phyloP scores from a whole-genome alignment of 2,329 filamentous ascomycete genomes.

The Stemphylium lycopersici region DNA sequence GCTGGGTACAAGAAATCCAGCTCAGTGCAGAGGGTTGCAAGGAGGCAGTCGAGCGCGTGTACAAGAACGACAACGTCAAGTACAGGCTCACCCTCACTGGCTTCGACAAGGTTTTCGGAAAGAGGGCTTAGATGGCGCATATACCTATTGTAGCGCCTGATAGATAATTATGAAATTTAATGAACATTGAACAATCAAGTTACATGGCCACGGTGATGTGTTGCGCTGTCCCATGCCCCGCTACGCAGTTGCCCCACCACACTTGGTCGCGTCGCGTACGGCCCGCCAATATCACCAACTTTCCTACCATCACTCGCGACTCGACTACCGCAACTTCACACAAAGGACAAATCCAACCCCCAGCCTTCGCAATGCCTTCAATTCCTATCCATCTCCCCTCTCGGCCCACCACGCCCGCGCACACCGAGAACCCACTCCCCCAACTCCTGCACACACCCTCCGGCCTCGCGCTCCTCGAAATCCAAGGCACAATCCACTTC shows the following conservation, averaged over 20 bases:
- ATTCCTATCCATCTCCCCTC: slow-evolving; percentile 32
- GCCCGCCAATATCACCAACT: not conserved
- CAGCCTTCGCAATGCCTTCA: slow-evolving; percentile 33
- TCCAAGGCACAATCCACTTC: slow-evolving; percentile 89
- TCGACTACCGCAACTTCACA: not conserved
- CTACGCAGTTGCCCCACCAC: slow-evolving; percentile 17
- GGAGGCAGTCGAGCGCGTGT: slow-evolving; percentile 70
- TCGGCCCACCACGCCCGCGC: not conserved
- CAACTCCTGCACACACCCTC: slow-evolving; percentile 85
- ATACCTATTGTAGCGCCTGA: not conserved
- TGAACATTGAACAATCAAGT: not conserved
- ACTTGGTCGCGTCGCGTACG: slow-evolving; percentile 17
- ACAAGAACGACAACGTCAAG: slow-evolving; percentile 70
- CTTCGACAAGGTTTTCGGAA: slow-evolving; percentile 71
- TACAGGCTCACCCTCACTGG: slow-evolving; percentile 75
- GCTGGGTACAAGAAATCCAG: slow-evolving; percentile 68
- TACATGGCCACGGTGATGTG: not conserved
- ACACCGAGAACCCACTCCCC: slow-evolving; percentile 68
- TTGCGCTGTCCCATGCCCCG: not conserved
- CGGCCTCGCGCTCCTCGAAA: slow-evolving; percentile 86
- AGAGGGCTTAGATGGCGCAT: slow-evolving; percentile 39
- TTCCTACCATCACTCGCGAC: not conserved
- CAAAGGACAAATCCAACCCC: not conserved
- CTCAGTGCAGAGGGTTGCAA: slow-evolving; percentile 74
- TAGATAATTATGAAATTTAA: slow-evolving; percentile 1